A percentile compares a stretch with the other conserved stretches of the same genome.
phyloP scores from a whole-genome alignment of 495 filamentous ascomycete species.

The Acidiella bohemica region DNA sequence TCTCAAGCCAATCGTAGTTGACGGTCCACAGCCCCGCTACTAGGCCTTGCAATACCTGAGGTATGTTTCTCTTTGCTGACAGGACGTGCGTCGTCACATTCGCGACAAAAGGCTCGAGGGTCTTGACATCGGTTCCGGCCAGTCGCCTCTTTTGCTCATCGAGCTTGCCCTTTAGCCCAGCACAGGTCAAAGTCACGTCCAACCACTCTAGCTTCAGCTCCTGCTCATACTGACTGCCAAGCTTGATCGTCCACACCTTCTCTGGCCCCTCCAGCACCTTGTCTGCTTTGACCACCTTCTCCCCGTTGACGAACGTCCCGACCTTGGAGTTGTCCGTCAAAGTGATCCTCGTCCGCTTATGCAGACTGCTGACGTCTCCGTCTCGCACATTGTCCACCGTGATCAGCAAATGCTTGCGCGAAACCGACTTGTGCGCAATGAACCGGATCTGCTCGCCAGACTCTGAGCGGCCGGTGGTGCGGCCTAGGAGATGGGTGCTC shows the following conservation, averaged over 20 bases:
- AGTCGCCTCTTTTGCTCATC: slow-evolving; percentile 57
- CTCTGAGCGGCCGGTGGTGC: slow-evolving; percentile 19
- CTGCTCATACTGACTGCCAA: slow-evolving; percentile 52
- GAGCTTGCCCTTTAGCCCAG: slow-evolving; percentile 49
- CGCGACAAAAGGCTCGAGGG: slow-evolving; percentile 53
- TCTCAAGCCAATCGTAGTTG: slow-evolving; percentile 57
- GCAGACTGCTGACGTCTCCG: slow-evolving; percentile 52
- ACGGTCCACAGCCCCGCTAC: slow-evolving; percentile 75
- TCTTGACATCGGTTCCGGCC: slow-evolving; percentile 78
- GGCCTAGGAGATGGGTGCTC: slow-evolving; percentile 25
- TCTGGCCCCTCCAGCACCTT: slow-evolving; percentile 30
- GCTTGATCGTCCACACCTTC: slow-evolving; percentile 48
- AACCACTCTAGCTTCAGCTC: slow-evolving; percentile 61
- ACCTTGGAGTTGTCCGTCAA: slow-evolving; percentile 49
- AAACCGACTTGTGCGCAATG: slow-evolving; percentile 60
- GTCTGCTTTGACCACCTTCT: slow-evolving; percentile 42
- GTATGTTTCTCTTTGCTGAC: slow-evolving; percentile 73
- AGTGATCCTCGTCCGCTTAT: slow-evolving; percentile 52
- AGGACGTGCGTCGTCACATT: slow-evolving; percentile 75
- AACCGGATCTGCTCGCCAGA: slow-evolving; percentile 7
- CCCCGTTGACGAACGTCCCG: slow-evolving; percentile 65
- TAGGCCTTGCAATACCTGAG: slow-evolving; percentile 75
- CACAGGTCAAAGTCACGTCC: slow-evolving; percentile 68
- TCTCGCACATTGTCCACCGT: slow-evolving; percentile 49
- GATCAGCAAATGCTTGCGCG: slow-evolving; percentile 77